Percentiles rank a stretch among this genome's conserved stretches.
phyloP scores from a whole-genome alignment of 2,329 filamentous ascomycete species.

The Xylaria sp. region DNA sequence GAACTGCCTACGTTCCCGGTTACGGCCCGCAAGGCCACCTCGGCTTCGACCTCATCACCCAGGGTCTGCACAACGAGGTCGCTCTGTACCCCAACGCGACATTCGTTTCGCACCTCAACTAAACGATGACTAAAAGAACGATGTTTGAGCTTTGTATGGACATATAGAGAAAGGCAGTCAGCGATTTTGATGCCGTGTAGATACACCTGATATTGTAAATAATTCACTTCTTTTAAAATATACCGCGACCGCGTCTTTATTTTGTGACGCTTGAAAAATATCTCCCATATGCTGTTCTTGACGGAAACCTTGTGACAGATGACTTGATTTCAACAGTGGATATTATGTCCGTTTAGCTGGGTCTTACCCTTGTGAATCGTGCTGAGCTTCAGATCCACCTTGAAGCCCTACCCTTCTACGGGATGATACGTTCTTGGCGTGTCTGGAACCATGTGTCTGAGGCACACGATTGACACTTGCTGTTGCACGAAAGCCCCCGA shows the following conservation, averaged over 20 bases:
- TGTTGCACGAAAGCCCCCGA: no score
- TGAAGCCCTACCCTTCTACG: no score
- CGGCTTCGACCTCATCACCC: slow-evolving; percentile 29
- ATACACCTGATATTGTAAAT: slow-evolving; percentile 25
- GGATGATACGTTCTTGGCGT: no score
- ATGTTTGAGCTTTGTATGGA: slow-evolving; percentile 9
- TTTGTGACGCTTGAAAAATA: neutral
- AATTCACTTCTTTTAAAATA: slow-evolving; percentile 4
- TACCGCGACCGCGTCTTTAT: neutral
- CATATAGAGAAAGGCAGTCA: neutral
- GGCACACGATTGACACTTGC: no score
- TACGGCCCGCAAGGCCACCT: slow-evolving; percentile 17
- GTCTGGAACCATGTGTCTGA: no score
- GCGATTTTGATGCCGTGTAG: slow-evolving; percentile 22
- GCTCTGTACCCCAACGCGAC: slow-evolving; percentile 15
- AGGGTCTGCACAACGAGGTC: slow-evolving; percentile 10
- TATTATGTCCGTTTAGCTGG: no score
- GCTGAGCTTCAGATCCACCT: no score
- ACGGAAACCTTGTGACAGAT: no score
- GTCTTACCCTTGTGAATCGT: no score
- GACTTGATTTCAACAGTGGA: no score
- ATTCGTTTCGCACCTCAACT: slow-evolving; percentile 15
- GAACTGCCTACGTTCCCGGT: slow-evolving; percentile 24
- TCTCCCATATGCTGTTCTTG: no score
- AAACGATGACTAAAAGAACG: neutral